Base-by-base conservation (phyloP, 441 rosid species). In the Hypseocharis bilobata region DNA sequence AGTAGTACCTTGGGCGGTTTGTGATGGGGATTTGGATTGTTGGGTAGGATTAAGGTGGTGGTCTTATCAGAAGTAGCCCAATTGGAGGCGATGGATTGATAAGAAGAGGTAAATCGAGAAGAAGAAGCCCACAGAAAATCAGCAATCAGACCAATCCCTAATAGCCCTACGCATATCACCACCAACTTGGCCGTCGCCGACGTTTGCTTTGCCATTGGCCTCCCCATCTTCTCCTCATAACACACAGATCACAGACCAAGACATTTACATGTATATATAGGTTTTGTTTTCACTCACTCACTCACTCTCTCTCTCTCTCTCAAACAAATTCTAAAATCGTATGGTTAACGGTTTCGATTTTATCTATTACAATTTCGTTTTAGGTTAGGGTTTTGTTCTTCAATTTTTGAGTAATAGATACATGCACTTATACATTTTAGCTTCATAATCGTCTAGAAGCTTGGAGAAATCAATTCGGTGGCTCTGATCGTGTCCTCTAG, bases 121-220 rank as follows among this genome's bases (percentile, higher is more conserved):
- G 91, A 84, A 65, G 92, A 84, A 63, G 92, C 96, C 96, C 97
- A 88, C 7, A 87, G 69, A 62, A 83, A 85, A 77, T 87, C 85
- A 3, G 86, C 85, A 42, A 91, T 25, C 22, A 91, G 81, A 26
- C 88, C 92, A 26, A 78, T 61, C 8, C 87, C 88, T 56, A 92
- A 25, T 54, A 87, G 70, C 17, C 68, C 69, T 30, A 86, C 76
- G 63, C 80, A 80, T n/a, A 69, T 69, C 63, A 87, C 27, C 60
- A 83, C 77, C 70, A 83, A 76, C 45, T 75, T 69, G 29, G 84
- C 71, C 25, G 77, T 81, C 54, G 84, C 71, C 25, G 77, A 82
- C 54, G 64, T 77, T 64, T 71, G 87, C 78, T 85, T 90, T 70
- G 80, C 87, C 14, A 70, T 44, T 27, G 66, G 70, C 70, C 94